Evolutionary conservation across 371 early-diverging fungal genomes (phyloP).

Genomic region (Mucor indicus): DNA sequence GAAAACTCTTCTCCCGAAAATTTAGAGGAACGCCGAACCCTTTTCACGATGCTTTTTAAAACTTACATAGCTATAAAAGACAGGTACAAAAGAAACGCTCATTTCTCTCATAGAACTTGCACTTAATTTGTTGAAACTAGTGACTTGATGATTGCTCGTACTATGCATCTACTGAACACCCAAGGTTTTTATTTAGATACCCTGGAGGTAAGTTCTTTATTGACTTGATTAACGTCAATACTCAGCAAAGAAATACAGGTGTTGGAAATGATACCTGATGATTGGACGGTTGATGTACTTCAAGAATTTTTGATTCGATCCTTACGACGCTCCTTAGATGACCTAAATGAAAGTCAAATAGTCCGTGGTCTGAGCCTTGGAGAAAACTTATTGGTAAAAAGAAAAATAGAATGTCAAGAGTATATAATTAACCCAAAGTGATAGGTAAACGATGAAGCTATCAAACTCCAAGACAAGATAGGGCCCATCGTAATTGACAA

Average conservation of each 20-base stretch:
- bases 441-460: constrained; percentile 42
- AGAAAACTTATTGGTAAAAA: constrained; percentile 61
- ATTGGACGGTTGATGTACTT: constrained; percentile 62
- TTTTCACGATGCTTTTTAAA: constrained; percentile 39
- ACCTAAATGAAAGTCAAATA: constrained; percentile 53
- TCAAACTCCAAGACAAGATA: constrained; percentile 42
- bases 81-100: constrained; percentile 15
- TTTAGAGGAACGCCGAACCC: constrained; percentile 24
- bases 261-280: constrained; percentile 55
- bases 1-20: constrained; percentile 11
- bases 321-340: constrained; percentile 50
- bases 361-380: constrained; percentile 57
- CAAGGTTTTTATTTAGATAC: constrained; percentile 64
- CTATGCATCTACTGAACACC: constrained; percentile 56
- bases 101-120: too few relatives aligned
- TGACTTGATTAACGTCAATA: too few relatives aligned
- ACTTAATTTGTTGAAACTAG: constrained; percentile 12
- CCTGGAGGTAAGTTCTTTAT: constrained; percentile 39
- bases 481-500: constrained; percentile 47
- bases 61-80: constrained; percentile 37
- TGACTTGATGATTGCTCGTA: constrained; percentile 41
- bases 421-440: neutral
- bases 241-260: too few relatives aligned
- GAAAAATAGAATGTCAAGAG: too few relatives aligned
- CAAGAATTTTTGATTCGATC: constrained; percentile 55